These are phyloP conservation scores for Gardenia jasminoides DNA, from an alignment of 257 asterid genomes.

Conservation along the genomic window DNA sequence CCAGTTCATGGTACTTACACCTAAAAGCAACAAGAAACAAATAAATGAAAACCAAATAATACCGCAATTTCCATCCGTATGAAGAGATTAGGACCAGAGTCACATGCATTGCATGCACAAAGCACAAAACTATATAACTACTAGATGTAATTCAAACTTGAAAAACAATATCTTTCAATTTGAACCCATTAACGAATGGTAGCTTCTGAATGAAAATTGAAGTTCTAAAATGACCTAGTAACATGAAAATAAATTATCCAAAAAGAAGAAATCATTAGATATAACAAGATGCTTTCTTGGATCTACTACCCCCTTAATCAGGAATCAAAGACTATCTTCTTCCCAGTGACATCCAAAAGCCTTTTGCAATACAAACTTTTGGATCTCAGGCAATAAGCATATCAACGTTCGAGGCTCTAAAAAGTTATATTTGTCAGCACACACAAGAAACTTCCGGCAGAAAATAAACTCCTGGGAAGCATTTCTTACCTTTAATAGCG, in stretches of 20 bases:
- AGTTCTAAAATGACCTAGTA: background rate
- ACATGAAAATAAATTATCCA: background rate
- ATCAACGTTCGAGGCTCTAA: background rate
- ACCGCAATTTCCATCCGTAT: background rate
- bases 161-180: background rate
- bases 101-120: constrained; percentile 1
- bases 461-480: background rate
- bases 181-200: background rate
- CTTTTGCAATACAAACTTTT: background rate
- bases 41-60: background rate
- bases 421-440: background rate
- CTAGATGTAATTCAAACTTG: background rate
- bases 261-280: no score
- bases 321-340: no score
- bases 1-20: constrained; percentile 50
- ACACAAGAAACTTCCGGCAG: background rate
- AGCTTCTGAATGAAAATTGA: no score
- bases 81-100: background rate
- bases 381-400: background rate
- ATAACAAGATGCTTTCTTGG: no score
- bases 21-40: constrained; percentile 1
- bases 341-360: background rate
- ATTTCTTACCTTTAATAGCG: background rate
- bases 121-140: background rate
- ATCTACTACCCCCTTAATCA: no score